Conservation (phyloP, 257 asterid genomes). For the Solanum sejunctum region DNA sequence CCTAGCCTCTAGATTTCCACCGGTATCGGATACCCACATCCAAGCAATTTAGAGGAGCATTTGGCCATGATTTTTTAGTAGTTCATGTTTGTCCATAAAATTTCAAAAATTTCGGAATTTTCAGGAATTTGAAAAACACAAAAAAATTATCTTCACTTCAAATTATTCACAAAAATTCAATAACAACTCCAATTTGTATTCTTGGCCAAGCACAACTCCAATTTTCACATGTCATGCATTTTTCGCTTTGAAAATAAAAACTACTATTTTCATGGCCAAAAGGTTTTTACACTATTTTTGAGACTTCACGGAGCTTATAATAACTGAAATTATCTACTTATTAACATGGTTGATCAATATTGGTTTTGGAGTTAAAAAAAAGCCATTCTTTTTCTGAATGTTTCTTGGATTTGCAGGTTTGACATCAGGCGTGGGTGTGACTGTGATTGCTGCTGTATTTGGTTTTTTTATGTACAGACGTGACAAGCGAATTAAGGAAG, state of each 20-base stretch:
- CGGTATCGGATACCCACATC: neutral
- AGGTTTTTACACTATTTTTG: neutral
- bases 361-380: neutral
- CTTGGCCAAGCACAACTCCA: too few relatives aligned
- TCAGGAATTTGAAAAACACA: too few relatives aligned
- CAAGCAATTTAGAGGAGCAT: neutral
- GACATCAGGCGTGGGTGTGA: conserved; percentile 43
- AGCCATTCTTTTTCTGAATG: neutral
- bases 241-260: too few relatives aligned
- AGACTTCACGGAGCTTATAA: neutral
- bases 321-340: neutral
- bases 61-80: too few relatives aligned
- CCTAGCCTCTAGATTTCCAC: neutral
- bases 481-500: conserved; percentile 40
- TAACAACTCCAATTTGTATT: too few relatives aligned
- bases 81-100: too few relatives aligned
- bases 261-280: too few relatives aligned
- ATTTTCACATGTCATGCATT: too few relatives aligned
- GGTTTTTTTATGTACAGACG: conserved; percentile 41
- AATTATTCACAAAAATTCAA: too few relatives aligned
- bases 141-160: too few relatives aligned
- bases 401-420: conserved; percentile 36
- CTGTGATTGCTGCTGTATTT: conserved; percentile 21
- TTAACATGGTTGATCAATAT: neutral
- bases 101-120: too few relatives aligned